phyloP scores from a whole-genome alignment of 257 asterid genomes.

The Mentha longifolia region DNA sequence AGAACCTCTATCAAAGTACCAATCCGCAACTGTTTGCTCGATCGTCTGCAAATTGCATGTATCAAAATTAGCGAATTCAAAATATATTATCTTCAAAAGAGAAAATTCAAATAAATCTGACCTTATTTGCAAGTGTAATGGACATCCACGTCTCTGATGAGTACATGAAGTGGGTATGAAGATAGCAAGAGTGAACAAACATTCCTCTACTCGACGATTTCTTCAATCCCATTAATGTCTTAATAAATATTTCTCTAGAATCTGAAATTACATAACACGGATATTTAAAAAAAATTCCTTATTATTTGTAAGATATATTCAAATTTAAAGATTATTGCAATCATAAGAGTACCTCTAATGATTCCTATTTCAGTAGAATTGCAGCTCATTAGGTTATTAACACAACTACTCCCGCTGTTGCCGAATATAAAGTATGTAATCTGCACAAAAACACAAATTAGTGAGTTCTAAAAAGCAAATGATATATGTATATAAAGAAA shows the following conservation, averaged over 20 bases:
- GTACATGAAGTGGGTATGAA: background rate
- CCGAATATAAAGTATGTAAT: no score
- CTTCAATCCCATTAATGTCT: background rate
- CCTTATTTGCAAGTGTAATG: background rate
- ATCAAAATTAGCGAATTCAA: no score
- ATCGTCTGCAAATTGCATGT: slow-evolving; percentile 12
- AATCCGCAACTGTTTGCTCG: background rate
- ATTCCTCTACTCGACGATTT: slow-evolving; percentile 11
- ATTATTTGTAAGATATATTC: background rate
- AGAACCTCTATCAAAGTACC: slow-evolving; percentile 22
- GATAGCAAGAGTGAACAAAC: slow-evolving; percentile 19
- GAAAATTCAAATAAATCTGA: background rate
- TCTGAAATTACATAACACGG: background rate
- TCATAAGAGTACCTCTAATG: slow-evolving; percentile 31
- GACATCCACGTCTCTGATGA: background rate
- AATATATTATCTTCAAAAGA: background rate
- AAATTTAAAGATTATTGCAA: no score
- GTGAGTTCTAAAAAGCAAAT: no score
- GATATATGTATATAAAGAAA: no score
- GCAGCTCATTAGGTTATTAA: slow-evolving; percentile 15
- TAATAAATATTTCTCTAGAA: background rate
- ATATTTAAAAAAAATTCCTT: background rate
- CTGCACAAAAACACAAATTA: background rate
- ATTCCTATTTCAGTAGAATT: slow-evolving; percentile 20
- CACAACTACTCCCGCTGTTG: background rate